phyloP scores from a whole-genome alignment of 345 rosid genomes.

The Noccaea bulbosa region DNA sequence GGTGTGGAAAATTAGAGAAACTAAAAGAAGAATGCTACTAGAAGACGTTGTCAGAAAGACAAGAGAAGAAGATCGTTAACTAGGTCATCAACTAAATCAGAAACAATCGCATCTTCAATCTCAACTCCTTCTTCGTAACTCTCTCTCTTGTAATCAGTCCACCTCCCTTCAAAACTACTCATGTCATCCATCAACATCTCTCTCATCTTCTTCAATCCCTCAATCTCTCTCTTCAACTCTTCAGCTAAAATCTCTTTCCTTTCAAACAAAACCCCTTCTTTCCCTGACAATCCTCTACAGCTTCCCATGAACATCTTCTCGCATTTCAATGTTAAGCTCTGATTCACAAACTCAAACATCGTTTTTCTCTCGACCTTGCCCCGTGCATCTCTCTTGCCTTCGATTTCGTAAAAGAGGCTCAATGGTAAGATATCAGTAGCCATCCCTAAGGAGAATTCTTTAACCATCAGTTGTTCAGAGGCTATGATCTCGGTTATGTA shows the following conservation, averaged over 20 bases:
- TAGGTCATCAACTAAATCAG: constrained; percentile 72
- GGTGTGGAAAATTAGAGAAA: not conserved
- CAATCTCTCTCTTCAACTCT: constrained; percentile 57
- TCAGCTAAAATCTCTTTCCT: constrained; percentile 57
- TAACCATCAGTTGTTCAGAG: constrained; percentile 47
- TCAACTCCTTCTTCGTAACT: constrained; percentile 63
- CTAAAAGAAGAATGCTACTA: not conserved
- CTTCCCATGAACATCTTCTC: constrained; percentile 45
- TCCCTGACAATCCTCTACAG: constrained; percentile 48
- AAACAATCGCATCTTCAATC: constrained; percentile 62
- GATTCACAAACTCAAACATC: constrained; percentile 62
- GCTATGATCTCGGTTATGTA: constrained; percentile 58
- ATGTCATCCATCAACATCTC: constrained; percentile 81
- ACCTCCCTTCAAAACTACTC: constrained; percentile 64
- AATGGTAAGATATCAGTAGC: constrained; percentile 49
- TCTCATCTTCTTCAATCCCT: constrained; percentile 56
- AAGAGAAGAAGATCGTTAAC: constrained; percentile 54
- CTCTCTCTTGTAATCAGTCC: constrained; percentile 75
- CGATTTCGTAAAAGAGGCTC: constrained; percentile 35
- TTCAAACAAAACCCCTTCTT: constrained; percentile 41
- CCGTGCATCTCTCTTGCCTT: constrained; percentile 30
- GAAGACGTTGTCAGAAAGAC: constrained; percentile 3
- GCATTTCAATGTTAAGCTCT: constrained; percentile 52
- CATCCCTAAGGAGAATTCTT: constrained; percentile 51
- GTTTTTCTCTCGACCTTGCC: constrained; percentile 49